A percentile compares a stretch with the other conserved stretches of the same genome.
These are phyloP conservation scores for Begonia peltatifolia DNA, from an alignment of 306 rosid genomes.

Conservation along the genomic window DNA sequence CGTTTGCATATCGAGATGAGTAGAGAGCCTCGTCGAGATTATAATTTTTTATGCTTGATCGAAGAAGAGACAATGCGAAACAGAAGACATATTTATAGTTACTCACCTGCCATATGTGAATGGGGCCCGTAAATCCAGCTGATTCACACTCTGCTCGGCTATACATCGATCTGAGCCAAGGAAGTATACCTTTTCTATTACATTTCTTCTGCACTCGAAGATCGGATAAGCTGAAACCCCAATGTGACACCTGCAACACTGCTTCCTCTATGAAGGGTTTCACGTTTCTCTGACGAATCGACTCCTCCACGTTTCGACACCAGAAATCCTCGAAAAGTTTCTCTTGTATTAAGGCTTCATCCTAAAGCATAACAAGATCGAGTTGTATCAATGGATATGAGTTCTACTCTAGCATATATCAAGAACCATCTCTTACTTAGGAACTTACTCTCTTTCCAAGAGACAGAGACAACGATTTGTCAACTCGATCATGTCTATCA, in stretches of 20 bases:
- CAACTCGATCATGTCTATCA: constrained; percentile 59
- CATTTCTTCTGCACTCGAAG: constrained; percentile 71
- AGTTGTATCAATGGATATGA: too few species aligned
- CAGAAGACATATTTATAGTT: background rate
- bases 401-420: too few species aligned
- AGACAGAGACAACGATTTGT: constrained; percentile 44
- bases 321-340: constrained; percentile 46
- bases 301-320: constrained; percentile 84
- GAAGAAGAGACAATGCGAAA: constrained; percentile 2
- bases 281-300: constrained; percentile 58
- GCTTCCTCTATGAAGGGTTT: constrained; percentile 77
- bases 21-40: background rate
- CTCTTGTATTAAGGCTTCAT: constrained; percentile 54
- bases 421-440: background rate
- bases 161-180: constrained; percentile 74
- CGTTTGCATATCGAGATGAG: background rate
- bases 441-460: constrained; percentile 62
- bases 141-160: constrained; percentile 67
- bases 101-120: constrained; percentile 92
- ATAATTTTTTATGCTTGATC: too few species aligned
- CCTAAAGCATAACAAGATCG: constrained; percentile 20
- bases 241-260: constrained; percentile 59
- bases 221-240: constrained; percentile 72
- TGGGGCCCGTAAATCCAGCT: constrained; percentile 72
- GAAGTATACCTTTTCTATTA: constrained; percentile 47